Percentiles rank a stretch among this genome's conserved stretches.
phyloP scores from a whole-genome alignment of 2,329 filamentous ascomycete species.

The Didymella pomorum region DNA sequence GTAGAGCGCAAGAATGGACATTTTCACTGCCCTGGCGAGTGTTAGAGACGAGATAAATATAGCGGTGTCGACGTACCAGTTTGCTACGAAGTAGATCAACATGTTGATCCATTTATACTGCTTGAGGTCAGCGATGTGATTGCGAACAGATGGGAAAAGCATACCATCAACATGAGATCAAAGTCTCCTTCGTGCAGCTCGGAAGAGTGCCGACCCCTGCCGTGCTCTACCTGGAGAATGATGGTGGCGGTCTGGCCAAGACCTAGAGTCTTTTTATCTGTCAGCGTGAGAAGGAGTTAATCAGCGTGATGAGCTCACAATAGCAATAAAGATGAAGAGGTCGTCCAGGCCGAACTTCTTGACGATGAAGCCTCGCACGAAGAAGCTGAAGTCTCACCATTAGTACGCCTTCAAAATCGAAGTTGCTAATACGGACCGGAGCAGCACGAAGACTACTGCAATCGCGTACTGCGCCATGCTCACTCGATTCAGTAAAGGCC shows the following conservation, averaged over 20 bases:
- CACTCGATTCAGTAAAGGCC: slow-evolving; percentile 35
- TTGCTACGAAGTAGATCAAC: slow-evolving; percentile 39
- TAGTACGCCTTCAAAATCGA: background rate
- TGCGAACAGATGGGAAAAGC: background rate
- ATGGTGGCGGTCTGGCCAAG: slow-evolving; percentile 38
- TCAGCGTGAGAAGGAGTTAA: background rate
- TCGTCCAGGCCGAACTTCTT: slow-evolving; percentile 40
- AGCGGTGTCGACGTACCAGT: slow-evolving; percentile 28
- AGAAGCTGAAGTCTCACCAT: slow-evolving; percentile 24
- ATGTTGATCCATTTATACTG: slow-evolving; percentile 42
- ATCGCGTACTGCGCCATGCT: slow-evolving; percentile 33
- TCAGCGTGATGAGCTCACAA: slow-evolving; percentile 18
- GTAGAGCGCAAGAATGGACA: slow-evolving; percentile 42
- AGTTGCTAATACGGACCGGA: slow-evolving; percentile 27
- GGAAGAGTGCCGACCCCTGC: slow-evolving; percentile 31
- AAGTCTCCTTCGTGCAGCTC: slow-evolving; percentile 29
- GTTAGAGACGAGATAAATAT: background rate
- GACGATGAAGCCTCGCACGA: slow-evolving; percentile 37
- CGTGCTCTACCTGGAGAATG: slow-evolving; percentile 37
- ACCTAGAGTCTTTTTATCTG: slow-evolving; percentile 26
- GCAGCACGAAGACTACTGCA: slow-evolving; percentile 33
- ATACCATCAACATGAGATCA: slow-evolving; percentile 37
- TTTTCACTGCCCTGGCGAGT: slow-evolving; percentile 37
- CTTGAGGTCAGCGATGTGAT: slow-evolving; percentile 5
- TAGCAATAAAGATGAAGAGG: slow-evolving; percentile 36